phyloP scores from a whole-genome alignment of 1,284 basidiomycete genomes.

The Gomphus bonarii region DNA sequence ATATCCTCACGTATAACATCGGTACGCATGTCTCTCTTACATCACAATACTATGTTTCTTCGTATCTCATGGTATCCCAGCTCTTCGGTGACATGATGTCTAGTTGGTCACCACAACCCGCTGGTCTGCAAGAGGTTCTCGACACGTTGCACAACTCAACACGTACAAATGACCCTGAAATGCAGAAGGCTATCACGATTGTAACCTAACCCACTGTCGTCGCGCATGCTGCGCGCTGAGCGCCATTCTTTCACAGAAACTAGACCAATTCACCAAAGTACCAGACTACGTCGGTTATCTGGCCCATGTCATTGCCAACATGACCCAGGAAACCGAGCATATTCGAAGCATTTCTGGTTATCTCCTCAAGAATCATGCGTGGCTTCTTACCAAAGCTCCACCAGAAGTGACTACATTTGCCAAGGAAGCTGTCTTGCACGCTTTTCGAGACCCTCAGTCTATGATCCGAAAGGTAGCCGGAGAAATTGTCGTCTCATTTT shows the following conservation, averaged over 20 bases:
- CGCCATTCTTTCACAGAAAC: constrained; percentile 48
- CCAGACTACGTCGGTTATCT: constrained; percentile 97
- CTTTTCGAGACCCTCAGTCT: constrained; percentile 68
- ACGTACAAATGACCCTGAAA: constrained; percentile 50
- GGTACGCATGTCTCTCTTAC: neutral
- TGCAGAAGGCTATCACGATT: constrained; percentile 68
- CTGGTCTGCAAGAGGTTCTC: constrained; percentile 75
- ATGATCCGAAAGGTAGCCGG: constrained; percentile 90
- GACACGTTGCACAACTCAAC: constrained; percentile 81
- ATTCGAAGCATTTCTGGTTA: constrained; percentile 95
- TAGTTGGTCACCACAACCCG: constrained; percentile 67
- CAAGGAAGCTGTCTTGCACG: constrained; percentile 72
- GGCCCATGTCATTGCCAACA: constrained; percentile 79
- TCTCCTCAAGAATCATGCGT: constrained; percentile 91
- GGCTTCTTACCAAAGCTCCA: constrained; percentile 56
- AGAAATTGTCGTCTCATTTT: constrained; percentile 81
- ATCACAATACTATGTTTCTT: neutral
- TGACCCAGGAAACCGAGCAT: constrained; percentile 79
- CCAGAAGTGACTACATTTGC: constrained; percentile 71
- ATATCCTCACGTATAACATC: constrained; percentile 7
- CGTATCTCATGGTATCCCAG: neutral
- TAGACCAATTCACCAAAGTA: constrained; percentile 79
- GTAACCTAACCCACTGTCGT: constrained; percentile 30
- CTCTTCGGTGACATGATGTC: constrained; percentile 28
- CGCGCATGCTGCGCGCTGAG: constrained; percentile 10